Conservation (phyloP, 306 rosid species). For the Hippophae rhamnoides region DNA sequence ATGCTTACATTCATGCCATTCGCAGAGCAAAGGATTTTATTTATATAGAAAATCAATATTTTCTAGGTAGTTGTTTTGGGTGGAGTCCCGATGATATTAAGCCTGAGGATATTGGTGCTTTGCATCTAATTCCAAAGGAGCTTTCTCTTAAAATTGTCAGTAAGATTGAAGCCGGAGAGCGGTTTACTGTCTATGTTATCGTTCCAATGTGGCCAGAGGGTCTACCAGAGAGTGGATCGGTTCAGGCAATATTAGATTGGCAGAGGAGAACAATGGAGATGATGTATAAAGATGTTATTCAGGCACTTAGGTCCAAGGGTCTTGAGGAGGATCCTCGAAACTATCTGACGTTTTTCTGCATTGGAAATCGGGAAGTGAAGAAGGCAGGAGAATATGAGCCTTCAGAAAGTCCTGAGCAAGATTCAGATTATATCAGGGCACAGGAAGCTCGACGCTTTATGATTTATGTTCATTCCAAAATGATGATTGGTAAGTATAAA, state of each 20-base stretch:
- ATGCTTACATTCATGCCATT: conserved; percentile 40
- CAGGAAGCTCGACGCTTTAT: conserved; percentile 38
- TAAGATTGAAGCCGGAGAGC: conserved; percentile 37
- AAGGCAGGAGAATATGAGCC: conserved; percentile 38
- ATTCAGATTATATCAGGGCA: conserved; percentile 30
- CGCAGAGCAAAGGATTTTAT: conserved; percentile 44
- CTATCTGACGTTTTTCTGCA: conserved; percentile 43
- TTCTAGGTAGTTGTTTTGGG: conserved; percentile 44
- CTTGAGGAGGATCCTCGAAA: conserved; percentile 33
- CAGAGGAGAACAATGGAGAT: conserved; percentile 45
- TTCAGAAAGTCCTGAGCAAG: conserved; percentile 26
- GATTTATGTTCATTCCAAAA: conserved; percentile 45
- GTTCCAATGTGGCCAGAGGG: conserved; percentile 56
- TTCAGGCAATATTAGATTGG: conserved; percentile 48
- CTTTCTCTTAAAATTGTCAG: conserved; percentile 36
- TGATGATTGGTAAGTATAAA: conserved; percentile 37
- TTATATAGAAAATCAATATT: conserved; percentile 43
- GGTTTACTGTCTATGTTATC: conserved; percentile 36
- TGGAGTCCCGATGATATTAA: conserved; percentile 30
- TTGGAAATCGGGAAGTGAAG: conserved; percentile 40
- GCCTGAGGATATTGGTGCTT: conserved; percentile 33
- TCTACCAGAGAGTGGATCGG: conserved; percentile 33
- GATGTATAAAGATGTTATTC: conserved; percentile 34
- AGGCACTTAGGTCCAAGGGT: conserved; percentile 23
- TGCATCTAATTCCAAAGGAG: conserved; percentile 42